A percentile compares a stretch with the other conserved stretches of the same genome.
phyloP scores from a whole-genome alignment of 176 grass and related monocot genomes.

The Saccharum officinarum region DNA sequence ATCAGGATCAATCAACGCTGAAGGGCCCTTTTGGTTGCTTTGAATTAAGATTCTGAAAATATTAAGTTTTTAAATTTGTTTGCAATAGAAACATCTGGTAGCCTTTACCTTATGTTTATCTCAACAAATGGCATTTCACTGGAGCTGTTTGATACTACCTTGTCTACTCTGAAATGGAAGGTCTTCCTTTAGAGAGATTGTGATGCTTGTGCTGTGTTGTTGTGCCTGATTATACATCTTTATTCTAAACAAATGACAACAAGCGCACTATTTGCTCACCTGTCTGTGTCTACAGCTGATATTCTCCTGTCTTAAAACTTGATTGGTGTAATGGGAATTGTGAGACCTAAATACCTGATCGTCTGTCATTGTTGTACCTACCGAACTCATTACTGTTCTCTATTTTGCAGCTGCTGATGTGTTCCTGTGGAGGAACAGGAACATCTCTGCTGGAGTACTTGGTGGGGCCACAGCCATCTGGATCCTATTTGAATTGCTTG shows the following conservation, averaged over 20 bases:
- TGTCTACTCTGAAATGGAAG: not conserved
- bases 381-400: conserved; percentile 2
- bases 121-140: not conserved
- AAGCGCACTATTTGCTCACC: not conserved
- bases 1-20: not conserved
- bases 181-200: not conserved
- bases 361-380: not conserved
- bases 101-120: not conserved
- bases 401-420: conserved; percentile 89
- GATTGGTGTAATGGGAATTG: not conserved
- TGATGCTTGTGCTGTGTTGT: no score
- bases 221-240: no score
- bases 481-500: conserved; percentile 83
- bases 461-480: conserved; percentile 68
- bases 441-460: conserved; percentile 87
- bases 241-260: no score
- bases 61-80: not conserved
- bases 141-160: not conserved
- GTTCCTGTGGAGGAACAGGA: conserved; percentile 92
- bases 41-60: not conserved
- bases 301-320: not conserved
- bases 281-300: not conserved
- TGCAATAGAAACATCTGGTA: not conserved
- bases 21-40: not conserved
- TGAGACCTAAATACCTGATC: not conserved